Conservation (phyloP, 2,329 filamentous ascomycete genomes). For the Fusarium sambucinum region DNA sequence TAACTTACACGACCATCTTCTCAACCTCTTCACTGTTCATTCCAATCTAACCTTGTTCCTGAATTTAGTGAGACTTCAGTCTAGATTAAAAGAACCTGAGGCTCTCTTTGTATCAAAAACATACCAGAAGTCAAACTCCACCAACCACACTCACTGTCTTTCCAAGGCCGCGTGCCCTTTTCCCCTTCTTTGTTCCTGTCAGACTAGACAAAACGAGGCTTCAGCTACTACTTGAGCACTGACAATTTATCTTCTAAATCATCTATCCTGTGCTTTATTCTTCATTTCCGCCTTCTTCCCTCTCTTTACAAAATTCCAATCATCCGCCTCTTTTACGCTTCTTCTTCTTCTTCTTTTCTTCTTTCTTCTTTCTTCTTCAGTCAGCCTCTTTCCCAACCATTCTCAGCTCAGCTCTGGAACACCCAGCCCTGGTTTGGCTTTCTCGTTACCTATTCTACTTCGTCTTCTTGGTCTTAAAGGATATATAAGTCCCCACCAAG, state of each 20-base stretch:
- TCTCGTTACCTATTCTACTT: background rate
- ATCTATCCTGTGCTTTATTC: slow-evolving; percentile 6
- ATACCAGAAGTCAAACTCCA: slow-evolving; percentile 26
- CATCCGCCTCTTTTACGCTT: slow-evolving; percentile 2
- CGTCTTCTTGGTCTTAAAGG: slow-evolving; percentile 14
- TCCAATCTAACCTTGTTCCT: slow-evolving; percentile 1
- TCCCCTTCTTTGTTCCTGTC: slow-evolving; percentile 25
- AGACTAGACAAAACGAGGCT: slow-evolving; percentile 20
- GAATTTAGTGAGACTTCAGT: slow-evolving; percentile 8
- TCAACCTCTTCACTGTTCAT: slow-evolving; percentile 17
- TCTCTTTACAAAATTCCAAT: slow-evolving; percentile 20
- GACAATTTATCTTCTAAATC: background rate
- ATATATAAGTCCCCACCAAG: background rate
- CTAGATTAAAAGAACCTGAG: slow-evolving; percentile 3
- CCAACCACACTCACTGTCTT: slow-evolving; percentile 22
- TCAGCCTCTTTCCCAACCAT: slow-evolving; percentile 26
- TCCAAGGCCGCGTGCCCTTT: slow-evolving; percentile 20
- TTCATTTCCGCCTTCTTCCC: slow-evolving; percentile 13
- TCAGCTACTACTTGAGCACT: slow-evolving; percentile 6
- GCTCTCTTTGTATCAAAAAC: slow-evolving; percentile 37
- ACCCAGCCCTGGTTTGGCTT: slow-evolving; percentile 12
- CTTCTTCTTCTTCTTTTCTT: background rate
- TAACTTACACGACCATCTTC: slow-evolving; percentile 6
- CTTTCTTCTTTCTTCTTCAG: slow-evolving; percentile 2
- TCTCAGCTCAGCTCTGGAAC: slow-evolving; percentile 3